These are phyloP conservation scores for Waltiozyma sp. DNA, from an alignment of 1,139 yeast species.

Conservation along the genomic window DNA sequence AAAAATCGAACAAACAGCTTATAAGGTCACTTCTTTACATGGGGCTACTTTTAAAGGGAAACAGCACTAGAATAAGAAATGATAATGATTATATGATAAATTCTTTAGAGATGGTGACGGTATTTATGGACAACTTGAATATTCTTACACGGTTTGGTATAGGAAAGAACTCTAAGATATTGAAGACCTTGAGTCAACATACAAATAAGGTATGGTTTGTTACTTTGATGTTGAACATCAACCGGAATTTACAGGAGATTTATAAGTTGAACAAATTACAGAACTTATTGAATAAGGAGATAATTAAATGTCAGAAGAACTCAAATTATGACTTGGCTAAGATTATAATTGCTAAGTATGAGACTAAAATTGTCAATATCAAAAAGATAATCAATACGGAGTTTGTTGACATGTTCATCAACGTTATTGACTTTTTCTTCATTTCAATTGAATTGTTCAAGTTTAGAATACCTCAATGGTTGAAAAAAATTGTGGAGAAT, in stretches of 20 bases:
- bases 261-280: slow-evolving; percentile 8
- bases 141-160: slow-evolving; percentile 15
- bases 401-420: slow-evolving; percentile 11
- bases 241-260: slow-evolving; percentile 7
- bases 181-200: slow-evolving; percentile 8
- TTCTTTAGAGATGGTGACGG: slow-evolving; percentile 14
- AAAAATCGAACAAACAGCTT: slow-evolving; percentile 11
- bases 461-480: slow-evolving; percentile 10
- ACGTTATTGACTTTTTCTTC: slow-evolving; percentile 15
- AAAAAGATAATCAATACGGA: slow-evolving; percentile 9
- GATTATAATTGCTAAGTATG: slow-evolving; percentile 11
- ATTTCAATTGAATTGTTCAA: slow-evolving; percentile 16
- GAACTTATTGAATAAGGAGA: slow-evolving; percentile 7
- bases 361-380: slow-evolving; percentile 11
- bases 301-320: slow-evolving; percentile 10
- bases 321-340: slow-evolving; percentile 4
- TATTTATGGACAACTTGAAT: slow-evolving; percentile 16
- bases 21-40: slow-evolving; percentile 15
- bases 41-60: slow-evolving; percentile 11
- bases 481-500: slow-evolving; percentile 14
- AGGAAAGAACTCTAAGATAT: slow-evolving; percentile 8
- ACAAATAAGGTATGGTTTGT: slow-evolving; percentile 19
- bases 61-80: slow-evolving; percentile 1
- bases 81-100: slow-evolving; percentile 10
- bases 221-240: slow-evolving; percentile 13